These are phyloP conservation scores for Candida neerlandica DNA, from an alignment of 1,139 yeast species.

Conservation along the genomic window DNA sequence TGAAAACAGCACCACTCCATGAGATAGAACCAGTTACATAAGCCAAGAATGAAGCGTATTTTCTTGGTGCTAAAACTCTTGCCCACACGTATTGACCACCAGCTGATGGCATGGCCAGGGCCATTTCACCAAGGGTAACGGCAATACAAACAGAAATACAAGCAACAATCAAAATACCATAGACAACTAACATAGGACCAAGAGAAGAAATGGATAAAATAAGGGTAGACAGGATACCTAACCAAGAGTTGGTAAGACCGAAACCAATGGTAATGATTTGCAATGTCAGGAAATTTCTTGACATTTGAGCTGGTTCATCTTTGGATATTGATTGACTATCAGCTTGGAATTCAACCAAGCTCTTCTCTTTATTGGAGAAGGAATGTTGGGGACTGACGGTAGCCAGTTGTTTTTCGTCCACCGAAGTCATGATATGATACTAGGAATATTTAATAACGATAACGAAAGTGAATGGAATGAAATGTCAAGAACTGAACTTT, in stretches of 20 bases:
- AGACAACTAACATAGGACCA: slow-evolving; percentile 68
- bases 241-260: slow-evolving; percentile 72
- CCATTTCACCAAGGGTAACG: slow-evolving; percentile 48
- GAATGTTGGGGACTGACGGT: slow-evolving; percentile 5
- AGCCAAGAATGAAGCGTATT: slow-evolving; percentile 48
- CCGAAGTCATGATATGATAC: not conserved
- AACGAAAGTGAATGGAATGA: not conserved
- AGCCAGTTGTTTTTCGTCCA: slow-evolving; percentile 2
- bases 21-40: slow-evolving; percentile 59
- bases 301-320: slow-evolving; percentile 29
- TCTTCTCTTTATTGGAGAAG: not conserved
- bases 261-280: slow-evolving; percentile 68
- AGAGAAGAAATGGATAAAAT: slow-evolving; percentile 66
- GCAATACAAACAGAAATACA: slow-evolving; percentile 43
- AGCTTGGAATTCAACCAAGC: not conserved
- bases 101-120: slow-evolving; percentile 56
- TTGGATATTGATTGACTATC: slow-evolving; percentile 5
- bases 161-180: slow-evolving; percentile 68
- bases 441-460: not conserved
- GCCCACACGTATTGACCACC: slow-evolving; percentile 69
- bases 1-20: slow-evolving; percentile 60
- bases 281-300: slow-evolving; percentile 53
- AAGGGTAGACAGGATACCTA: slow-evolving; percentile 54
- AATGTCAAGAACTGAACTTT: not conserved
- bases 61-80: slow-evolving; percentile 53